These are phyloP conservation scores for Pseudodiploospora longispora DNA, from an alignment of 2,329 filamentous ascomycete genomes.

Conservation along the genomic window DNA sequence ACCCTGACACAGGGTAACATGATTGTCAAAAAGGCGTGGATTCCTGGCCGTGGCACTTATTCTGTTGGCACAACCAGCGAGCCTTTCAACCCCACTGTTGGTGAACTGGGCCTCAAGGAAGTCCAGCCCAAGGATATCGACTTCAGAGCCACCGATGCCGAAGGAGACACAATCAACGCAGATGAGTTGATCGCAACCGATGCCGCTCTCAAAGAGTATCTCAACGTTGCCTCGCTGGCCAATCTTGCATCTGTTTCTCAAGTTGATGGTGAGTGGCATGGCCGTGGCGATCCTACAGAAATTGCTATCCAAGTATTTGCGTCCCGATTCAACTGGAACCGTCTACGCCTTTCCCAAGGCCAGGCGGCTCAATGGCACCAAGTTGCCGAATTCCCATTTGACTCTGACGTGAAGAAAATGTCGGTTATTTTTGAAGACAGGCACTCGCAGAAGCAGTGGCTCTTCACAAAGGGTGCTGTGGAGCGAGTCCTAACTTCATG, in stretches of 20 bases:
- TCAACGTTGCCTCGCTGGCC: slow-evolving; percentile 56
- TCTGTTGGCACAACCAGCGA: slow-evolving; percentile 41
- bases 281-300: slow-evolving; percentile 56
- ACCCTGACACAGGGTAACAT: slow-evolving; percentile 47
- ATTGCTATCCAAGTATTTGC: slow-evolving; percentile 71
- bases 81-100: slow-evolving; percentile 49
- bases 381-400: slow-evolving; percentile 63
- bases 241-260: slow-evolving; percentile 57
- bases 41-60: slow-evolving; percentile 40
- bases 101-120: slow-evolving; percentile 33
- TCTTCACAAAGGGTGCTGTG: slow-evolving; percentile 60
- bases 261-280: slow-evolving; percentile 48
- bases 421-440: slow-evolving; percentile 54
- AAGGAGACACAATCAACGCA: slow-evolving; percentile 19
- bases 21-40: slow-evolving; percentile 45
- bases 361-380: slow-evolving; percentile 46
- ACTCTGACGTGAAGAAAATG: slow-evolving; percentile 70
- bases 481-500: slow-evolving; percentile 61
- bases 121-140: slow-evolving; percentile 28
- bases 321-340: slow-evolving; percentile 57
- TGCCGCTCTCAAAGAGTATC: slow-evolving; percentile 41
- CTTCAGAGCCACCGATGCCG: slow-evolving; percentile 16
- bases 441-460: slow-evolving; percentile 31
- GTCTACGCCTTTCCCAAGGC: slow-evolving; percentile 41
- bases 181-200: slow-evolving; percentile 35